phyloP scores from a whole-genome alignment of 1,284 basidiomycete genomes.

The Irpex sp. region DNA sequence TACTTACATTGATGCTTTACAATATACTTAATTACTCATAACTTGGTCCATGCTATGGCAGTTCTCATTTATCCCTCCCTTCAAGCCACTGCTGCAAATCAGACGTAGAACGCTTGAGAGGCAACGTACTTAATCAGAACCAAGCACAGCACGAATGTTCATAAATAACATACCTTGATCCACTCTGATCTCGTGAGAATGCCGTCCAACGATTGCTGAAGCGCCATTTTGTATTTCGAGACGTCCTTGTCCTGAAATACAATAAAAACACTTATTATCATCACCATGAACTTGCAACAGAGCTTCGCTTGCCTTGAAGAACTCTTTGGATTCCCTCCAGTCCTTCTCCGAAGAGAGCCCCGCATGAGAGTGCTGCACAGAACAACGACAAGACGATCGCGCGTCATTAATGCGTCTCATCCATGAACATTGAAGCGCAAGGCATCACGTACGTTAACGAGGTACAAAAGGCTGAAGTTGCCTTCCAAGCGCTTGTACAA shows the following conservation, averaged over 20 bases:
- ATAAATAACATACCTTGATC: slow-evolving; percentile 28
- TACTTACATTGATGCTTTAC: neutral
- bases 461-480: slow-evolving; percentile 50
- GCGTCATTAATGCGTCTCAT: too few species aligned
- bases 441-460: slow-evolving; percentile 38
- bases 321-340: slow-evolving; percentile 53
- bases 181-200: slow-evolving; percentile 52
- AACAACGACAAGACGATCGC: slow-evolving; percentile 12
- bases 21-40: neutral
- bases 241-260: slow-evolving; percentile 48
- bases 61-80: neutral
- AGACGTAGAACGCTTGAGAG: slow-evolving; percentile 34
- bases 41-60: neutral
- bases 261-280: neutral
- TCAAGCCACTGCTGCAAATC: slow-evolving; percentile 27
- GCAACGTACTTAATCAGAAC: neutral
- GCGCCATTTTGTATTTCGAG: slow-evolving; percentile 52
- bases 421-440: neutral
- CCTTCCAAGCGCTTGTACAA: slow-evolving; percentile 41
- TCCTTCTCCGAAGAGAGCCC: slow-evolving; percentile 65
- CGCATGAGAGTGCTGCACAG: slow-evolving; percentile 46
- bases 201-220: slow-evolving; percentile 62
- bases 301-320: slow-evolving; percentile 50
- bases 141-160: neutral
- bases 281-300: neutral